Percentiles rank a stretch among this genome's conserved stretches.
Conservation (phyloP, 129 eudicot genomes). For the Scalesia atractyloides region DNA sequence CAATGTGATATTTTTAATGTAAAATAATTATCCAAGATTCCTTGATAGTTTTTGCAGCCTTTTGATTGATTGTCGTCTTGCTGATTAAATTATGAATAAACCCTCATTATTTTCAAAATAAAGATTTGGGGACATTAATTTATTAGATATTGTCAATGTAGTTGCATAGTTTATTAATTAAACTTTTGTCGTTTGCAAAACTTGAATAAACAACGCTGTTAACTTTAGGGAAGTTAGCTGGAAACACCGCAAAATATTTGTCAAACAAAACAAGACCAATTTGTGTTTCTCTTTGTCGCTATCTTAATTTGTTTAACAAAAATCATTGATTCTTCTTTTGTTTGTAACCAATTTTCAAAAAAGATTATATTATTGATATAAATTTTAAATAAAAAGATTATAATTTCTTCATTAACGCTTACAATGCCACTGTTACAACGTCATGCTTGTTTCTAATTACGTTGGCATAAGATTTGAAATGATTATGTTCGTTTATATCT, state of each 20-base stretch:
- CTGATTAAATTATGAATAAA: slow-evolving; percentile 20
- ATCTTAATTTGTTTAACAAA: slow-evolving; percentile 8
- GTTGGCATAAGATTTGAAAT: no score
- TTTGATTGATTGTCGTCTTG: slow-evolving; percentile 33
- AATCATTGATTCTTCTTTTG: not conserved
- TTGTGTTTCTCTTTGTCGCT: slow-evolving; percentile 32
- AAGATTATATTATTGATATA: no score
- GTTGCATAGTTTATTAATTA: slow-evolving; percentile 7
- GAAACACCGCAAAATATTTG: slow-evolving; percentile 19
- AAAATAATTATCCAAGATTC: slow-evolving; percentile 19
- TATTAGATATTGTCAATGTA: slow-evolving; percentile 24
- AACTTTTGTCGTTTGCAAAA: slow-evolving; percentile 26
- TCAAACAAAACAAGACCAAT: slow-evolving; percentile 22
- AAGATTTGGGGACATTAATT: slow-evolving; percentile 28
- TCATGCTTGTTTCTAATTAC: no score
- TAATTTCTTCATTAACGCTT: no score
- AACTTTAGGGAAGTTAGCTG: slow-evolving; percentile 32
- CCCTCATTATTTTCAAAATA: slow-evolving; percentile 24
- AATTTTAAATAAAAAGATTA: no score
- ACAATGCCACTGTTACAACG: no score
- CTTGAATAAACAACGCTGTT: slow-evolving; percentile 16
- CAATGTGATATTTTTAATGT: slow-evolving; percentile 16
- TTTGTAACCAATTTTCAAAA: not conserved
- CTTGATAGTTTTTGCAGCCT: slow-evolving; percentile 27
- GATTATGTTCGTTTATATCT: no score